These are phyloP conservation scores for Entomortierella lignicola DNA, from an alignment of 192 early-diverging fungal species.

Conservation along the genomic window DNA sequence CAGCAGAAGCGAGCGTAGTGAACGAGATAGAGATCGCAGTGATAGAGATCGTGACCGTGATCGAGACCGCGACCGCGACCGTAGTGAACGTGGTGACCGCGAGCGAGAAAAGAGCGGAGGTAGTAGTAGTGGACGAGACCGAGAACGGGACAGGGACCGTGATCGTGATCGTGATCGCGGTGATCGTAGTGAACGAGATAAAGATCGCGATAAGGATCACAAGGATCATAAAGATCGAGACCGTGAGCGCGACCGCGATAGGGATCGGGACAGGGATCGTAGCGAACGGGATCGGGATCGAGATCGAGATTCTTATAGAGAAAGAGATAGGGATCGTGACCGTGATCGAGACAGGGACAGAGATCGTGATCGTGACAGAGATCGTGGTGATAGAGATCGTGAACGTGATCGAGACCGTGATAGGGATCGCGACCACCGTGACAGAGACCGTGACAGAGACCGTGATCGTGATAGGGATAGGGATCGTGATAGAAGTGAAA, in stretches of 20 bases:
- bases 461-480: slow-evolving; percentile 25
- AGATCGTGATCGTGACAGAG: slow-evolving; percentile 27
- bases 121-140: slow-evolving; percentile 25
- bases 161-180: slow-evolving; percentile 8
- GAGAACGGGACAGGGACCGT: slow-evolving; percentile 12
- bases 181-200: slow-evolving; percentile 6
- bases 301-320: slow-evolving; percentile 5
- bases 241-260: slow-evolving; percentile 29
- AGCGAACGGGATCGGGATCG: slow-evolving; percentile 13
- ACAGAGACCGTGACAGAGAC: slow-evolving; percentile 19
- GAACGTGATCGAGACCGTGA: slow-evolving; percentile 40
- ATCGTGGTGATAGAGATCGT: slow-evolving; percentile 19
- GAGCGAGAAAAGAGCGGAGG: slow-evolving; percentile 10
- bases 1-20: slow-evolving; percentile 4
- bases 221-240: slow-evolving; percentile 13
- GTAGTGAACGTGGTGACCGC: background rate
- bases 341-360: slow-evolving; percentile 19
- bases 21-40: slow-evolving; percentile 12
- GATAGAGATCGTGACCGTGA: slow-evolving; percentile 16
- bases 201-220: slow-evolving; percentile 25
- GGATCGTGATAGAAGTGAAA: slow-evolving; percentile 26
- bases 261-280: slow-evolving; percentile 22
- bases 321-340: slow-evolving; percentile 9
- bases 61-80: background rate
- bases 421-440: slow-evolving; percentile 16